These are phyloP conservation scores for Tolypocladium endophyticum DNA, from an alignment of 2,329 filamentous ascomycete genomes.

Conservation along the genomic window DNA sequence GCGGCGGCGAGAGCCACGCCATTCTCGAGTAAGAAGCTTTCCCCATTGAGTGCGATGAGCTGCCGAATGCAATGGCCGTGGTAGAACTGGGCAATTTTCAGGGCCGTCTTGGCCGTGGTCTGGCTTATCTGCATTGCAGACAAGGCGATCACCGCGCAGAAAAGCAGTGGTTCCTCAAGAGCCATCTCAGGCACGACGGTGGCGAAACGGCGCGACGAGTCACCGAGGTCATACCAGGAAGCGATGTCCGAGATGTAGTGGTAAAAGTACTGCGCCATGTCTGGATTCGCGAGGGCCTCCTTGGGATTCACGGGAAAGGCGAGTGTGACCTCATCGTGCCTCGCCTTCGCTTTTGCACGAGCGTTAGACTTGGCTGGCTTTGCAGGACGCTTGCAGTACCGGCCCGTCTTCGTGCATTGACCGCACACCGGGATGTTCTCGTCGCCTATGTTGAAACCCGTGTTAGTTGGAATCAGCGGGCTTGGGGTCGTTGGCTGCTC, in stretches of 20 bases:
- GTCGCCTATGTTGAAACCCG: slow-evolving; percentile 19
- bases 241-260: slow-evolving; percentile 28
- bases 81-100: slow-evolving; percentile 24
- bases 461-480: no score
- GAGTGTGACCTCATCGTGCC: neutral
- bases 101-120: slow-evolving; percentile 10
- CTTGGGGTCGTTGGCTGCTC: no score
- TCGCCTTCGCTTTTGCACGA: slow-evolving; percentile 1
- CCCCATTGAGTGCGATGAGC: slow-evolving; percentile 24
- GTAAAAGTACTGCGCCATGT: slow-evolving; percentile 24
- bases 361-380: slow-evolving; percentile 6
- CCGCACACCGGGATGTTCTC: slow-evolving; percentile 20
- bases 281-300: slow-evolving; percentile 16
- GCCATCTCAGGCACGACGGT: slow-evolving; percentile 23
- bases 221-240: slow-evolving; percentile 37
- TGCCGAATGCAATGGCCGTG: slow-evolving; percentile 27
- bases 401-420: slow-evolving; percentile 17
- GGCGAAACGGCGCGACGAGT: slow-evolving; percentile 22
- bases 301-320: slow-evolving; percentile 12
- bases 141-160: slow-evolving; percentile 33
- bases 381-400: slow-evolving; percentile 19
- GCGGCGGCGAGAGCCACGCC: slow-evolving; percentile 33
- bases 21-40: slow-evolving; percentile 17
- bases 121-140: slow-evolving; percentile 29
- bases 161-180: slow-evolving; percentile 27